Conservation (phyloP, 1,139 yeast species). For the Blastobotrys capitulatus region DNA sequence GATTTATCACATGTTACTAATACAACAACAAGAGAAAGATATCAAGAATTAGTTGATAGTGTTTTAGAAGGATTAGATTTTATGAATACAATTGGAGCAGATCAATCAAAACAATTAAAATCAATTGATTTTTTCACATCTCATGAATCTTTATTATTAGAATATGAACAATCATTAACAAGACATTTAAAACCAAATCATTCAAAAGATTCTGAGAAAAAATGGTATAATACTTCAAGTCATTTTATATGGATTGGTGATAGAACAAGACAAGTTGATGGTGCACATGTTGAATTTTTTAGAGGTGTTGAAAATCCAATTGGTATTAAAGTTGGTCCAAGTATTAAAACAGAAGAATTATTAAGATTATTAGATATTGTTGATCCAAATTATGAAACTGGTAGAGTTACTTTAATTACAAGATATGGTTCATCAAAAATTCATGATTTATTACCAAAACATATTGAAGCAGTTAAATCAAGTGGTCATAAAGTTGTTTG, state of each 20-base stretch:
- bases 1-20: constrained; percentile 39
- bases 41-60: constrained; percentile 35
- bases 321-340: constrained; percentile 42
- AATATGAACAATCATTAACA: constrained; percentile 41
- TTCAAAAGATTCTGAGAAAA: constrained; percentile 15
- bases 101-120: constrained; percentile 27
- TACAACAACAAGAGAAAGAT: constrained; percentile 33
- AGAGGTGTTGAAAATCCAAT: constrained; percentile 41
- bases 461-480: constrained; percentile 36
- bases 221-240: constrained; percentile 40
- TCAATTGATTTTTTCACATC: constrained; percentile 38
- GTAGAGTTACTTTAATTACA: constrained; percentile 40
- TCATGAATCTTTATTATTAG: constrained; percentile 40
- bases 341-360: constrained; percentile 37
- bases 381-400: constrained; percentile 37
- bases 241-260: constrained; percentile 45
- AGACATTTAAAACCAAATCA: constrained; percentile 27
- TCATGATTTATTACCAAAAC: constrained; percentile 34
- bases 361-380: constrained; percentile 36
- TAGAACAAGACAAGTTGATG: constrained; percentile 40
- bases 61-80: constrained; percentile 37
- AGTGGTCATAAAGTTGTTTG: constrained; percentile 41
- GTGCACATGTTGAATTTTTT: constrained; percentile 44
- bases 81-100: constrained; percentile 39
- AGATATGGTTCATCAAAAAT: constrained; percentile 40